Percentiles rank a stretch among this genome's conserved stretches.
Evolutionary conservation across 768 basidiomycete species (phyloP).

Genomic region (Psilocybe cubensis): DNA sequence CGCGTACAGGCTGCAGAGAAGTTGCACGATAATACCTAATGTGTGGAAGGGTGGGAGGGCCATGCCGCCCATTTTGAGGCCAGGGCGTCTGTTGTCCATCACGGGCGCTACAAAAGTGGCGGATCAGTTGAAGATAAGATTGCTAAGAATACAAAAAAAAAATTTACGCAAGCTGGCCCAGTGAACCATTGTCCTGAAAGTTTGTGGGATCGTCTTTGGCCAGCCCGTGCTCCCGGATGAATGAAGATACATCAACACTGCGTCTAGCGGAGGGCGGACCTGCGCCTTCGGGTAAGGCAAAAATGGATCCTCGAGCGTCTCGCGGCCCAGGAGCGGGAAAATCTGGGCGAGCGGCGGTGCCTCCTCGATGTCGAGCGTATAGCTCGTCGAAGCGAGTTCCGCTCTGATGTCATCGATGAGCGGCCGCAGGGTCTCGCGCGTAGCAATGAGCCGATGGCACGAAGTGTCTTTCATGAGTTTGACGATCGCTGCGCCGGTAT

Average conservation of each 20-base stretch:
- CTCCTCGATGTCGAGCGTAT: constrained; percentile 32
- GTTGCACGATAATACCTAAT: constrained; percentile 32
- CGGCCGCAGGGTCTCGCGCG: constrained; percentile 26
- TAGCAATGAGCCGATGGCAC: constrained; percentile 42
- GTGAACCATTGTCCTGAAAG: constrained; percentile 30
- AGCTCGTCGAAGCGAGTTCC: constrained; percentile 22
- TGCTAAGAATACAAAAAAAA: background rate
- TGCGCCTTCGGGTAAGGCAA: constrained; percentile 24
- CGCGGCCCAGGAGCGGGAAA: constrained; percentile 44
- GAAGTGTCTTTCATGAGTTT: constrained; percentile 38
- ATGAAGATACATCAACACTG: constrained; percentile 42
- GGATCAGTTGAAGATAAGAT: background rate
- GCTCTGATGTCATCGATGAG: constrained; percentile 33
- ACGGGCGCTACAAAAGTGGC: constrained; percentile 11
- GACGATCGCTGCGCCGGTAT: constrained; percentile 36
- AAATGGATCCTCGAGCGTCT: constrained; percentile 31
- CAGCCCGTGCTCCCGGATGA: constrained; percentile 55
- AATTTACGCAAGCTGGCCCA: constrained; percentile 40
- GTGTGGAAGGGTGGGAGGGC: constrained; percentile 44
- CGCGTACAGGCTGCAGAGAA: constrained; percentile 29
- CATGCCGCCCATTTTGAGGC: constrained; percentile 28
- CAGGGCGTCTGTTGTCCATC: constrained; percentile 18
- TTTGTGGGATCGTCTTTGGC: constrained; percentile 45
- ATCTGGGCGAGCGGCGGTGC: constrained; percentile 31
- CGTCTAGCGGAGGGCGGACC: constrained; percentile 19